phyloP scores from a whole-genome alignment of 352 stramenopile genomes.

The Pythium aphanidermatum region DNA sequence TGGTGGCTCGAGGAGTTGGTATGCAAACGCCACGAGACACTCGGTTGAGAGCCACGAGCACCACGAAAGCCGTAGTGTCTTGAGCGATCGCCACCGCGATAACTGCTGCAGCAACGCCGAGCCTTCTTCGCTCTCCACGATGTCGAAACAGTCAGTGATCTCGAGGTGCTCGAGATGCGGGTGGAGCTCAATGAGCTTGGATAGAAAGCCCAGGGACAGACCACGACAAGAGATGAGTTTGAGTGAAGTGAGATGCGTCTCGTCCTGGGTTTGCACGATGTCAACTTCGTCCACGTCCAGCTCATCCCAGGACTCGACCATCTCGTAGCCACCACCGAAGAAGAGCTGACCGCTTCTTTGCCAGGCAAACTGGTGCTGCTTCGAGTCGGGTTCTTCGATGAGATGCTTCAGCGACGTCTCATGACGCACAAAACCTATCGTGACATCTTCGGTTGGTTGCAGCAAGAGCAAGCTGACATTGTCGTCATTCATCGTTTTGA shows the following conservation, averaged over 20 bases:
- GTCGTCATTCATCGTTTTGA: slow-evolving; percentile 64
- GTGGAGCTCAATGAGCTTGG: slow-evolving; percentile 31
- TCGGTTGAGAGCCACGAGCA: slow-evolving; percentile 79
- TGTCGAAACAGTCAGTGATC: slow-evolving; percentile 70
- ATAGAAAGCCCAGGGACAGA: slow-evolving; percentile 44
- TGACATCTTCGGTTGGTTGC: slow-evolving; percentile 52
- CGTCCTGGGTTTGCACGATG: slow-evolving; percentile 50
- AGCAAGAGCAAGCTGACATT: slow-evolving; percentile 58
- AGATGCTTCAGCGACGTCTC: slow-evolving; percentile 40
- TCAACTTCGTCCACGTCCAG: slow-evolving; percentile 65
- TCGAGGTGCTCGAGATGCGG: slow-evolving; percentile 49
- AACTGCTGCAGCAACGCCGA: slow-evolving; percentile 43
- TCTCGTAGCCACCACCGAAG: slow-evolving; percentile 19
- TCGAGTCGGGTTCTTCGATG: slow-evolving; percentile 23
- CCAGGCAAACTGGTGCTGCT: slow-evolving; percentile 41
- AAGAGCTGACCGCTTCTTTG: slow-evolving; percentile 18
- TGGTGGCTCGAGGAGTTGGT: slow-evolving; percentile 56
- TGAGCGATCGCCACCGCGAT: slow-evolving; percentile 43
- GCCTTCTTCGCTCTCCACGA: slow-evolving; percentile 30
- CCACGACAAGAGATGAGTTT: slow-evolving; percentile 63
- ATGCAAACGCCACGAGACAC: slow-evolving; percentile 61
- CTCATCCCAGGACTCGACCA: slow-evolving; percentile 68
- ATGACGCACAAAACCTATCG: slow-evolving; percentile 60
- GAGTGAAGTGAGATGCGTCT: slow-evolving; percentile 47
- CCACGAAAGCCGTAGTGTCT: slow-evolving; percentile 71